Percentiles rank a stretch among this genome's conserved stretches.
Evolutionary conservation across 169 alveolate species (phyloP).

Genomic region (Cryptosporidium ubiquitum): DNA sequence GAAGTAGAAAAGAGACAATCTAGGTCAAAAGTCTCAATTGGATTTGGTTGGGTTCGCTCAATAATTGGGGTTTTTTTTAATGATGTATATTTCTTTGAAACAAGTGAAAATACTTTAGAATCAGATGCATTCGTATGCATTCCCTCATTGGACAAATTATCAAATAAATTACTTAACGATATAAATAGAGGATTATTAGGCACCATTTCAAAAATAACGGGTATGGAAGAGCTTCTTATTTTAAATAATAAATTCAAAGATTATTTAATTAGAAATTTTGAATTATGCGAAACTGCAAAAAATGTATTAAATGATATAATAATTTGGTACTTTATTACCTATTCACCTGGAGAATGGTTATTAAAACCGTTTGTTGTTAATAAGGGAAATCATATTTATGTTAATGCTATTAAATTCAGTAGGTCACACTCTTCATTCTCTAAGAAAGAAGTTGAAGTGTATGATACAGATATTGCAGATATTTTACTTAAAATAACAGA

Average conservation of each 20-base stretch:
- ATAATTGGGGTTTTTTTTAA: neutral
- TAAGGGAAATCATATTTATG: neutral
- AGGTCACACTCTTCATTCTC: slow-evolving; percentile 4
- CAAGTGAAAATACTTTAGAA: neutral
- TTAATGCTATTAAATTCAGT: slow-evolving; percentile 30
- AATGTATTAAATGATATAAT: neutral
- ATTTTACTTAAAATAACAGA: slow-evolving; percentile 25
- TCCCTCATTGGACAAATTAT: neutral
- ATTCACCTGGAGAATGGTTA: slow-evolving; percentile 33
- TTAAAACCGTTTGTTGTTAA: slow-evolving; percentile 43
- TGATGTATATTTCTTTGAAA: neutral
- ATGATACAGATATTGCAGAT: slow-evolving; percentile 44
- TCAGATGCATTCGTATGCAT: slow-evolving; percentile 29
- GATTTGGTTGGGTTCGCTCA: slow-evolving; percentile 42
- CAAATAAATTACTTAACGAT: slow-evolving; percentile 22
- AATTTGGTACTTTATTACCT: slow-evolving; percentile 48
- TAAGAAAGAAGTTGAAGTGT: slow-evolving; percentile 30
- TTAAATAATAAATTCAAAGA: neutral
- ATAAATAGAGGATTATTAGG: slow-evolving; percentile 22
- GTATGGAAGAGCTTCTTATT: slow-evolving; percentile 3
- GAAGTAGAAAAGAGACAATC: neutral
- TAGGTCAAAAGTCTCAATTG: neutral
- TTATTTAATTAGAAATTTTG: slow-evolving; percentile 7
- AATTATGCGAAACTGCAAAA: slow-evolving; percentile 6
- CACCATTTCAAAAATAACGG: neutral